Evolutionary conservation across 768 basidiomycete genomes (phyloP).

Genomic region (Leccinum boreale): DNA sequence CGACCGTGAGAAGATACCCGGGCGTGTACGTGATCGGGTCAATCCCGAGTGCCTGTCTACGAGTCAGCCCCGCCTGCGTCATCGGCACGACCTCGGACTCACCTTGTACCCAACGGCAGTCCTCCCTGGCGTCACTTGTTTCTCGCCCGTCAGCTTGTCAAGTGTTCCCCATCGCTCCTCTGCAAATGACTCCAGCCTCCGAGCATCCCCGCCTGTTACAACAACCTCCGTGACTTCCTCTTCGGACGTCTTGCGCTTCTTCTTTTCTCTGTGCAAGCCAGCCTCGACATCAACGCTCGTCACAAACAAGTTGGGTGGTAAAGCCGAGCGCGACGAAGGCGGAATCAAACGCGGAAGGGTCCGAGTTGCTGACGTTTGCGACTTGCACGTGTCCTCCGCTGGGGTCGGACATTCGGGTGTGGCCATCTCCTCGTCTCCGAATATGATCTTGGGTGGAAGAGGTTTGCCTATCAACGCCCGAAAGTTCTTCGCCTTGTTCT

Average conservation of each 20-base stretch:
- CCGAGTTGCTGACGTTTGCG: not conserved
- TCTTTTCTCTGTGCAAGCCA: conserved; percentile 33
- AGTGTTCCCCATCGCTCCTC: conserved; percentile 21
- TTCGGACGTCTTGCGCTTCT: conserved; percentile 30
- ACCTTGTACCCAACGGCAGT: conserved; percentile 51
- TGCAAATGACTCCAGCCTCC: conserved; percentile 10
- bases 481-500: conserved; percentile 73
- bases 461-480: conserved; percentile 45
- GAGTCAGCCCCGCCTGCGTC: not conserved
- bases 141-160: conserved; percentile 19
- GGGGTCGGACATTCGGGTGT: not conserved
- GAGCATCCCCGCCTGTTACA: not conserved
- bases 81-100: conserved; percentile 2
- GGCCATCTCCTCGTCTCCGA: conserved; percentile 28
- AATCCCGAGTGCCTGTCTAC: conserved; percentile 51
- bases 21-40: conserved; percentile 59
- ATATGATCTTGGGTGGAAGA: conserved; percentile 53
- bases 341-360: conserved; percentile 45
- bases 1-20: conserved; percentile 51
- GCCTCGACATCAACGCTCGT: conserved; percentile 71
- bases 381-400: too few species aligned
- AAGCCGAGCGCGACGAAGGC: conserved; percentile 56
- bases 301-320: conserved; percentile 66
- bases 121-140: conserved; percentile 28
- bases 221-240: conserved; percentile 30